Evolutionary conservation across 768 basidiomycete genomes (phyloP).

Genomic region (Xerocomus brunneocitrinus): DNA sequence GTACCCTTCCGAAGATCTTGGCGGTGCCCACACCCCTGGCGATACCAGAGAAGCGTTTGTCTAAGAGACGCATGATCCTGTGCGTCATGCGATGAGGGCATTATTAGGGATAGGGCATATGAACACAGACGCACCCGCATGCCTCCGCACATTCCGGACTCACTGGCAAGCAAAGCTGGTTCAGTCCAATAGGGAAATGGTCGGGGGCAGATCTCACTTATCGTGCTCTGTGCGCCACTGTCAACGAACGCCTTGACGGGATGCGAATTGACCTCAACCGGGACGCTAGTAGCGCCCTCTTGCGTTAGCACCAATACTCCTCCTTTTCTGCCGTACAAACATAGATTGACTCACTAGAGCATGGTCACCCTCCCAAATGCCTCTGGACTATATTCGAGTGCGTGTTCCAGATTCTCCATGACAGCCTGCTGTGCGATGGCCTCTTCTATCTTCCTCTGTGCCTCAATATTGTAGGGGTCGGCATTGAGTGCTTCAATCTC

Average conservation of each 20-base stretch:
- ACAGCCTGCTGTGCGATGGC: slow-evolving; percentile 86
- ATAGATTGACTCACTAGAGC: slow-evolving; percentile 75
- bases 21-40: slow-evolving; percentile 94
- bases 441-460: slow-evolving; percentile 91
- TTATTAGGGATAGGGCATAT: neutral
- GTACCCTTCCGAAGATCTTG: slow-evolving; percentile 88
- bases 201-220: slow-evolving; percentile 54
- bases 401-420: slow-evolving; percentile 89
- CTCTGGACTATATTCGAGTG: slow-evolving; percentile 90
- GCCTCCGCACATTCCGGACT: slow-evolving; percentile 88
- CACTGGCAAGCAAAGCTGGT: slow-evolving; percentile 44
- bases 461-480: slow-evolving; percentile 89
- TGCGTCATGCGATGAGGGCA: slow-evolving; percentile 1
- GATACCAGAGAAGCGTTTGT: slow-evolving; percentile 82
- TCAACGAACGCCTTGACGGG: slow-evolving; percentile 97
- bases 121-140: slow-evolving; percentile 63
- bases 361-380: slow-evolving; percentile 91
- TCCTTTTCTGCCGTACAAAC: neutral
- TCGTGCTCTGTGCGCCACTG: slow-evolving; percentile 94
- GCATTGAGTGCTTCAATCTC: slow-evolving; percentile 71
- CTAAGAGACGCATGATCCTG: slow-evolving; percentile 91
- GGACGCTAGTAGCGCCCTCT: slow-evolving; percentile 49
- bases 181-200: slow-evolving; percentile 4
- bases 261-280: slow-evolving; percentile 86
- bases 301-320: slow-evolving; percentile 6